phyloP scores from a whole-genome alignment of 352 stramenopile species.

The Pythium grandisporangium region DNA sequence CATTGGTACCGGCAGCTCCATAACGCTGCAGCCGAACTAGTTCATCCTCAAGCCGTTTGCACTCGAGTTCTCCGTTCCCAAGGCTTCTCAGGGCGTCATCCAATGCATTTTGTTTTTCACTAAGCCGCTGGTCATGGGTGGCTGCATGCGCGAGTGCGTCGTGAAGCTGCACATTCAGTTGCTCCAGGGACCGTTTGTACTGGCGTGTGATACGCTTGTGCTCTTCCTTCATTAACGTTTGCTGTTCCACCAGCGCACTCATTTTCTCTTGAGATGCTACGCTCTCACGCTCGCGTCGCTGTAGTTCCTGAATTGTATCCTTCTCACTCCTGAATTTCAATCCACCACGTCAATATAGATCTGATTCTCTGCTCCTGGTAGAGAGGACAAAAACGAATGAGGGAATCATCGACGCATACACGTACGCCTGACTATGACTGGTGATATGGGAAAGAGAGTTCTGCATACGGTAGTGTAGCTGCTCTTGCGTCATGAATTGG shows the following conservation, averaged over 20 bases:
- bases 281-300: too few relatives aligned
- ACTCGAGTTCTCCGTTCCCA: too few relatives aligned
- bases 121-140: too few relatives aligned
- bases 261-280: conserved; percentile 17
- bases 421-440: conserved; percentile 23
- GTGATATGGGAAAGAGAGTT: conserved; percentile 16
- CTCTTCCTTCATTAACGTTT: conserved; percentile 19
- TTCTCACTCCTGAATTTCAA: conserved; percentile 29
- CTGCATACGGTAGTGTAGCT: conserved; percentile 18
- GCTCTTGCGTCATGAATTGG: conserved; percentile 38
- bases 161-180: conserved; percentile 17
- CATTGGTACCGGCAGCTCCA: too few relatives aligned
- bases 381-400: not conserved
- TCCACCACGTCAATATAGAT: too few relatives aligned
- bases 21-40: too few relatives aligned
- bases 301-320: too few relatives aligned
- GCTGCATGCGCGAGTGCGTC: too few relatives aligned
- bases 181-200: conserved; percentile 24
- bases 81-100: too few relatives aligned
- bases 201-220: conserved; percentile 17
- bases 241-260: conserved; percentile 16
- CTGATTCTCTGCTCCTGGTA: too few relatives aligned
- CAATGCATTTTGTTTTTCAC: too few relatives aligned
- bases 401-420: not conserved
- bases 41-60: conserved; percentile 17